Conservation (phyloP, 2,329 filamentous ascomycete species). For the Microascus cirrosus region DNA sequence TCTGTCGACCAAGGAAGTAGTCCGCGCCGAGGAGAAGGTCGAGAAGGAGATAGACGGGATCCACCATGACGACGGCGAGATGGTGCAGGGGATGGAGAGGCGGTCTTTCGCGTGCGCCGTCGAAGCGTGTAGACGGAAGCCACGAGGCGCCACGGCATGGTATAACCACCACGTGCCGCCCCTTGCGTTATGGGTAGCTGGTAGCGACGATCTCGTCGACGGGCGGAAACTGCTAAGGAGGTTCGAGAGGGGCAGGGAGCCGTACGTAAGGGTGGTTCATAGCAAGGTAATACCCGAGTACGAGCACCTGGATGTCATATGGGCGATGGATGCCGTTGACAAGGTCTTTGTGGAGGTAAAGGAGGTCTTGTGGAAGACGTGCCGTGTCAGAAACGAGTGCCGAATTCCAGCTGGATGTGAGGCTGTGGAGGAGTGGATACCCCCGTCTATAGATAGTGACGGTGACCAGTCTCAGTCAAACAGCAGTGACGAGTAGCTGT, state of each 20-base stretch:
- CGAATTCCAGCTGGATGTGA: slow-evolving; percentile 56
- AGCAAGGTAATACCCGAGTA: slow-evolving; percentile 75
- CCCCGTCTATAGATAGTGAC: background rate
- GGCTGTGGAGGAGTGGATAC: slow-evolving; percentile 18
- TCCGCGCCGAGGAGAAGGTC: slow-evolving; percentile 47
- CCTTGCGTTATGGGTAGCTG: slow-evolving; percentile 80
- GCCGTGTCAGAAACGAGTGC: slow-evolving; percentile 43
- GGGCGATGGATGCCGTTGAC: slow-evolving; percentile 81
- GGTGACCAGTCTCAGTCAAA: background rate
- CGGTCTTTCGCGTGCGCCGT: slow-evolving; percentile 1
- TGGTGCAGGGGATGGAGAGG: slow-evolving; percentile 4
- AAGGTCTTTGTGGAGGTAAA: slow-evolving; percentile 72
- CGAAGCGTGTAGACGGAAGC: slow-evolving; percentile 8
- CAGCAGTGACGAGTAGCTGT: background rate
- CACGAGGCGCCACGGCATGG: slow-evolving; percentile 56
- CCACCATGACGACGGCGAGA: slow-evolving; percentile 7
- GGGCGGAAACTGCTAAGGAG: slow-evolving; percentile 62
- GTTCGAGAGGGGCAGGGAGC: slow-evolving; percentile 68
- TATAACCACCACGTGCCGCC: slow-evolving; percentile 71
- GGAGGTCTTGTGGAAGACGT: slow-evolving; percentile 75
- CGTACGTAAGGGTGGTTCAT: slow-evolving; percentile 70
- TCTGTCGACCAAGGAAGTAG: slow-evolving; percentile 63
- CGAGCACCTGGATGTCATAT: slow-evolving; percentile 89
- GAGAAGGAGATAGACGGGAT: slow-evolving; percentile 10
- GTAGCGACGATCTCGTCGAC: slow-evolving; percentile 75